Evolutionary conservation across 192 early-diverging fungal genomes (phyloP), one percentile per base, ranked within the genome.

Genomic region (Gryganskiella cystojenkinii): DNA sequence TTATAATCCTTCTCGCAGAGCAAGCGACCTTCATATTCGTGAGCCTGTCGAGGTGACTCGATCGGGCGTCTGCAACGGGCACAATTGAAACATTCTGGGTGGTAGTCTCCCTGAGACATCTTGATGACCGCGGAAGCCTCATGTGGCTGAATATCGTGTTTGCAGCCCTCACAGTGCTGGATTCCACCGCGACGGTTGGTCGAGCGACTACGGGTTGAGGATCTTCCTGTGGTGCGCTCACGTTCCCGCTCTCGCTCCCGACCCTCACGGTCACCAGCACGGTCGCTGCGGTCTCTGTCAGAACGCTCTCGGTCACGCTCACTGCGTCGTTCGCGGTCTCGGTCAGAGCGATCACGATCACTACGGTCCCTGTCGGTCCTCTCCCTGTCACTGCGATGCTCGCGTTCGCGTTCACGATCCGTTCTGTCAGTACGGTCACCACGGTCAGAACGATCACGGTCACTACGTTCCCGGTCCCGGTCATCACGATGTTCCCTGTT

Each of bases 1-100:
- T 78, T 65, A 40, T 87, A 91, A 69, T 87, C 82, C 52, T 79
- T 71, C 53, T 92, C 91, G 63, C 91, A 92, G 27, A 84, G 89
- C 28, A 89, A 70, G 19, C 85, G 72, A 30, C 86, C 87, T 57
- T 92, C 83, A 58, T 87, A 81, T 51, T 88, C 87, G 49, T 84
- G 81, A 30, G 78, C 85, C 17, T 85, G 81, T 19, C 83, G 83
- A 31, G 66, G 44, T 17, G 85, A 82, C 54, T 81, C 80, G 14
- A 92, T 81, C 10, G 78, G 71, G n/a, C 60, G 54, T 4, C 82
- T 60, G 67, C 91, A 92, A 11, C 82, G 67, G 11, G 69, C 80
- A 59, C 91, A 92, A 25, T 70, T 74, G 74, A 88, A 87, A 76
- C 88, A 91, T 25, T 80, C 63, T 14, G 76, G 68, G 54, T 91